A percentile compares a stretch with the other conserved stretches of the same genome.
These are phyloP conservation scores for Flaveria bidentis DNA, from an alignment of 129 eudicot genomes.

Conservation along the genomic window DNA sequence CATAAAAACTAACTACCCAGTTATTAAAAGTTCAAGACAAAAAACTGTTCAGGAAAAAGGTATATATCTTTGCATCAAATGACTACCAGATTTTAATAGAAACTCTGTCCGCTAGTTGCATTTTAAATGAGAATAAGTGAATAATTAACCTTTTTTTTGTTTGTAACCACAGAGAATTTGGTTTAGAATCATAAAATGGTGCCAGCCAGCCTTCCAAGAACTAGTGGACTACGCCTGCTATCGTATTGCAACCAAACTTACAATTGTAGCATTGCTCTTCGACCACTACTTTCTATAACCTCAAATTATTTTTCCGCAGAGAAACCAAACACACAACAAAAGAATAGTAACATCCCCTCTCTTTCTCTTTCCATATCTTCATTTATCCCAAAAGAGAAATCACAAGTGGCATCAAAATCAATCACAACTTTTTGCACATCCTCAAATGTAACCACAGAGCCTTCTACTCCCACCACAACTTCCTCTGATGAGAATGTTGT, in stretches of 20 bases:
- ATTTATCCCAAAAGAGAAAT: constrained; percentile 9
- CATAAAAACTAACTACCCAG: no score
- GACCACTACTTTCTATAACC: constrained; percentile 31
- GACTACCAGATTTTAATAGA: not conserved
- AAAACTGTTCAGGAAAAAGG: not conserved
- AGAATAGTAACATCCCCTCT: constrained; percentile 17
- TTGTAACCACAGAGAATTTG: not conserved
- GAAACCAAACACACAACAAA: constrained; percentile 30
- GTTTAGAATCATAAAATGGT: constrained; percentile 37
- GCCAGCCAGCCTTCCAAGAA: constrained; percentile 49
- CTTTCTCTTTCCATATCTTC: constrained; percentile 32
- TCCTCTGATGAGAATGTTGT: constrained; percentile 21
- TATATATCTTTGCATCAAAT: not conserved
- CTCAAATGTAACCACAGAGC: constrained; percentile 27
- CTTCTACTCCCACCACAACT: constrained; percentile 28
- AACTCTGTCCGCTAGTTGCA: constrained; percentile 3
- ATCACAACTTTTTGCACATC: constrained; percentile 39
- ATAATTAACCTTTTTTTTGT: not conserved
- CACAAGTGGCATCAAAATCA: constrained; percentile 15
- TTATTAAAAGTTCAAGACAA: no score
- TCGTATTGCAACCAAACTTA: constrained; percentile 40
- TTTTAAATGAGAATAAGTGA: not conserved
- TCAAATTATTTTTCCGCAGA: constrained; percentile 27
- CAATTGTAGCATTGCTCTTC: constrained; percentile 31
- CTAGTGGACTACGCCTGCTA: constrained; percentile 41